Base-by-base conservation (phyloP, 495 filamentous ascomycete genomes). In the Penicillium bialowiezense region DNA sequence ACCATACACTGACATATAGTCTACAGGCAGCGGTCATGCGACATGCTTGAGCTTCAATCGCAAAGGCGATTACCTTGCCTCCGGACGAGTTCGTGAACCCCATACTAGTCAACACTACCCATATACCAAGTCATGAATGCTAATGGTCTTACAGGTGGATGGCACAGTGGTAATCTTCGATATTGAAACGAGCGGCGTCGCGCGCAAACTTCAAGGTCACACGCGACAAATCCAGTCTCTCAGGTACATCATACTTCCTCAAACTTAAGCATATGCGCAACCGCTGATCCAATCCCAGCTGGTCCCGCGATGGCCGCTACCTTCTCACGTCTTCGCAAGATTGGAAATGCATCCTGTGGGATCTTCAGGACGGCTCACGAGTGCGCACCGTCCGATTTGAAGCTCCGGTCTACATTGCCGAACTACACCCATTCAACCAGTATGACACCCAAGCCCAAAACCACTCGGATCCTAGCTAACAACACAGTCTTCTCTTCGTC, bases 161-260 rank as follows among this genome's bases (percentile, higher is more conserved):
- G 93, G 93, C 54, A 91, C 86, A 13, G 87, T 97, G 37, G 87
- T 96, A 28, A 87, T 99, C 44, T 99, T 96, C 75, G 93, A 99
- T 63, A 78, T 97, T 34, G 95, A 97, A 63, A 97, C 95, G 21
- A 93, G 91, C 75, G 91, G 92, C 31, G 86, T 97, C 14, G 93
- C 93, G 33, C 85, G 90, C 46, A 97, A 97, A 65, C 76, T 97
- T 28, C 81, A 88, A 44, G 93, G 93, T 6, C 93, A 99, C 70
- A 92, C 88, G 14, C 77, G 86, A 50, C 90, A 93, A 59, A 88
- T 97, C 33, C 90, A 93, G 51, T 93, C 88, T 10, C 65, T 97
- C 17, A 85, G 80, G 80, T 44, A 44, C 77, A 68, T 26, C 23
- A 42, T 38, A n/a, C n/a, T n/a, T n/a, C 49, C 33, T 14, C 20